Evolutionary conservation across 2,329 filamentous ascomycete genomes (phyloP).

Genomic region (Xylariaceae sp.): DNA sequence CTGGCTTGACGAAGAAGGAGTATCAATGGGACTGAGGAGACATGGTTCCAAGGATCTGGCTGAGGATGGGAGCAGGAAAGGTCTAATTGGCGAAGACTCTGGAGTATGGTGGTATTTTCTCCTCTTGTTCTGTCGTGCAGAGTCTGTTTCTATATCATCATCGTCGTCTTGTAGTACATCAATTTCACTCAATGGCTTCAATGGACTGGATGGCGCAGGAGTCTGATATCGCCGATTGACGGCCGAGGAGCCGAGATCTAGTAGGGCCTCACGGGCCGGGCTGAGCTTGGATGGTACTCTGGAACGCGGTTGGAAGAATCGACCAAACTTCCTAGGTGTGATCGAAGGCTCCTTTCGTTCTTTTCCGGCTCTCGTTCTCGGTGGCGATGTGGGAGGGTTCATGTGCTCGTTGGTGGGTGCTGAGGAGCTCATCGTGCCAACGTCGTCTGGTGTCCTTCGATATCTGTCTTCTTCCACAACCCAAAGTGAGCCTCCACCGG

Average conservation of each 20-base stretch:
- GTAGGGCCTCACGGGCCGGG: constrained; percentile 39
- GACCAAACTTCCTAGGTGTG: constrained; percentile 52
- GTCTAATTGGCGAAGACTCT: constrained; percentile 37
- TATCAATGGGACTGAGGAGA: constrained; percentile 40
- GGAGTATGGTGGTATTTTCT: constrained; percentile 40
- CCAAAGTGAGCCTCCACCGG: no score
- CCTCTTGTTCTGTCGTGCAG: constrained; percentile 33
- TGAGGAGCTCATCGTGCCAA: constrained; percentile 16
- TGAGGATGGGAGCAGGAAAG: constrained; percentile 17
- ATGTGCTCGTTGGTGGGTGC: constrained; percentile 8
- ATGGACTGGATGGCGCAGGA: constrained; percentile 38
- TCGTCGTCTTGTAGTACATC: neutral
- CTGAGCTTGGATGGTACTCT: constrained; percentile 38
- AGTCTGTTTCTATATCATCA: constrained; percentile 1
- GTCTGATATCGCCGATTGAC: constrained; percentile 40
- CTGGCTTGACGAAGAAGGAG: constrained; percentile 11
- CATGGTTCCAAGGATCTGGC: constrained; percentile 10
- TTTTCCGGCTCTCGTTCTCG: constrained; percentile 35
- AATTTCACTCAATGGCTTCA: constrained; percentile 34
- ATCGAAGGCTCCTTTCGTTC: constrained; percentile 51
- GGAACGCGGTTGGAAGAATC: constrained; percentile 52
- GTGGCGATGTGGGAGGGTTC: constrained; percentile 22
- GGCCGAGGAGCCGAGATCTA: constrained; percentile 39
- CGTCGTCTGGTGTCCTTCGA: neutral
- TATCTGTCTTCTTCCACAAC: neutral